These are phyloP conservation scores for Yamadazyma scolyti DNA, from an alignment of 805 yeast species.

Conservation along the genomic window DNA sequence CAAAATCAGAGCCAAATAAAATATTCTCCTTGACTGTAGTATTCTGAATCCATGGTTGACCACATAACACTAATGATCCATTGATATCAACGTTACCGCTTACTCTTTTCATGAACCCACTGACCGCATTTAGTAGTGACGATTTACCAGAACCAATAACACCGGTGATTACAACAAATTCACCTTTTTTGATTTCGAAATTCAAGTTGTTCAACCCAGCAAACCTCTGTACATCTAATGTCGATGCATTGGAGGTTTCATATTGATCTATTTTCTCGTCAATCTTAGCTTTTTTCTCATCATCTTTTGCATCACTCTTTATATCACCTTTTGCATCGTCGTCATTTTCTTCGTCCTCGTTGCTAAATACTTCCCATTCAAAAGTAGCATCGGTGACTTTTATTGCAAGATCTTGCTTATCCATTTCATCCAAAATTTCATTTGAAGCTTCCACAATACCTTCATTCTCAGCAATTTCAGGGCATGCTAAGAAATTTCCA, in stretches of 20 bases:
- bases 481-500: slow-evolving; percentile 47
- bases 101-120: slow-evolving; percentile 34
- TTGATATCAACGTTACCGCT: slow-evolving; percentile 25
- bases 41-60: slow-evolving; percentile 37
- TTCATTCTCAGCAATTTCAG: slow-evolving; percentile 36
- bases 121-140: slow-evolving; percentile 32
- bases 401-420: slow-evolving; percentile 18
- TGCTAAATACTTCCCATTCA: slow-evolving; percentile 26
- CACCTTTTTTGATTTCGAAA: slow-evolving; percentile 25
- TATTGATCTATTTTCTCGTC: not conserved
- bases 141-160: slow-evolving; percentile 35
- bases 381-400: slow-evolving; percentile 20
- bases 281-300: slow-evolving; percentile 1
- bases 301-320: slow-evolving; percentile 1
- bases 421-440: slow-evolving; percentile 19
- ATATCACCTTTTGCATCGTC: slow-evolving; percentile 5
- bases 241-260: slow-evolving; percentile 3
- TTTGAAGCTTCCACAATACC: slow-evolving; percentile 21
- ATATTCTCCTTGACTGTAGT: slow-evolving; percentile 31
- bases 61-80: slow-evolving; percentile 27
- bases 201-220: slow-evolving; percentile 25
- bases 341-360: slow-evolving; percentile 14
- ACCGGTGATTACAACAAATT: slow-evolving; percentile 35
- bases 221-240: slow-evolving; percentile 12
- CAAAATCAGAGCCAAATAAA: slow-evolving; percentile 22